Base-by-base conservation (phyloP, 192 early-diverging fungal genomes). In the Phycomyces nitens region DNA sequence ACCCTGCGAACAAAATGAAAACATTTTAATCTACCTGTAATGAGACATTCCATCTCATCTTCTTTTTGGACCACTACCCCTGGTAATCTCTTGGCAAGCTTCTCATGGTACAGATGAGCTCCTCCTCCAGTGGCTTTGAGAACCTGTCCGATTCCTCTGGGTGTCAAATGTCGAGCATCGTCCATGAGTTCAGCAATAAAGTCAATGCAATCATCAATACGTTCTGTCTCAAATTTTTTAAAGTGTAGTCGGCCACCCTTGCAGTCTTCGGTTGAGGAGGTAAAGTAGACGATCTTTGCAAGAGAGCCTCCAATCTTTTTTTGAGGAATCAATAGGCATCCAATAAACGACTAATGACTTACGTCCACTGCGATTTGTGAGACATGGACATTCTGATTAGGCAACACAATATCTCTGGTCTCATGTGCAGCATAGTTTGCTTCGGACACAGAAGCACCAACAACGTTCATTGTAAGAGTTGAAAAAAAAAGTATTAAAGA, bases 21-120 rank as follows among this genome's bases (percentile, higher is more conserved):
- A 22, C n/a, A n/a, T 21, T 16, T 27, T 27, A 26, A 47, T 26
- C 55, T 65, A 86, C 84, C 89, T 26, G 82, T 75, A 53, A 88
- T 87, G 50, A 92, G 68, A 60, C 91, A 94, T 60, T 91, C 90
- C 93, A 97, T 96, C 76, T 97, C 95, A 58, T 97, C 95, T 73
- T 94, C 94, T 26, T 88, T 84, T 34, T 92, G 80, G 53, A 95
- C 82, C 39, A 75, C 80, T 7, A 90, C 91, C 5, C 88, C 89
- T 16, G 65, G 65, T n/a, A 74, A 50, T 29, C 57, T 54, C 9
- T 60, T 22, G 11, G 53, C 34, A 21, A 94, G 82, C 53, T 73
- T 73, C 20, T 86, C 70, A 65, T 89, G 84, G 73, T 84, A 94
- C 64, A 92, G 73, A 68, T 93, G 88, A 16, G 92, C 85, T 0